phyloP scores from a whole-genome alignment of 2,329 filamentous ascomycete species.

The Colletotrichum tabaci region DNA sequence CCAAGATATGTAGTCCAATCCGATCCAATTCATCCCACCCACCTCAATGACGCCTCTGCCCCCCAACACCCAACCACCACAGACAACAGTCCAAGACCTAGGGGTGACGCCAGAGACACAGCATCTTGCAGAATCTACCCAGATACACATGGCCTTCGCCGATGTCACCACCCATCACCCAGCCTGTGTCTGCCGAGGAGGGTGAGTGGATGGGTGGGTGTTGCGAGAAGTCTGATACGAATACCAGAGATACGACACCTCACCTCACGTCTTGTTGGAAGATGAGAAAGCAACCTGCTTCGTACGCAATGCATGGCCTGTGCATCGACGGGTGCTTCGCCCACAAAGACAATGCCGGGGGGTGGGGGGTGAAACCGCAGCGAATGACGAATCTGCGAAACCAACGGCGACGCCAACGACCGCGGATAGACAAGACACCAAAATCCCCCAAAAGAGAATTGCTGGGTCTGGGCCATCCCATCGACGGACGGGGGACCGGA shows the following conservation, averaged over 20 bases:
- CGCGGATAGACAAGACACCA: not conserved
- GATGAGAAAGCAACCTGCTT: not conserved
- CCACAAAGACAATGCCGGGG: not conserved
- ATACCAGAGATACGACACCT: constrained; percentile 18
- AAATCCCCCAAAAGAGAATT: not conserved
- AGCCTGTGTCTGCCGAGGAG: constrained; percentile 2
- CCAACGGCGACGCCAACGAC: constrained; percentile 1
- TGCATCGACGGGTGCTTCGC: constrained; percentile 3
- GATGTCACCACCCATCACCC: constrained; percentile 27
- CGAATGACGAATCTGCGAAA: constrained; percentile 22
- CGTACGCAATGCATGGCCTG: constrained; percentile 8
- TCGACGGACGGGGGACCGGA: constrained; percentile 6
- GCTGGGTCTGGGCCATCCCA: not conserved
- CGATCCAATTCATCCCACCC: constrained; percentile 23
- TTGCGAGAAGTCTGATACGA: constrained; percentile 8
- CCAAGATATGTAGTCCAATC: constrained; percentile 32
- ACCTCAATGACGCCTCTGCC: not conserved
- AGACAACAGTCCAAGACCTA: not conserved
- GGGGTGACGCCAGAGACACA: constrained; percentile 41
- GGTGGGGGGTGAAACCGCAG: not conserved
- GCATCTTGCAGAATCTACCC: constrained; percentile 39
- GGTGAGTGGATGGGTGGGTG: not conserved
- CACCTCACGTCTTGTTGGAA: not conserved
- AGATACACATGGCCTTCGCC: constrained; percentile 20
- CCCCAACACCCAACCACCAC: constrained; percentile 24